A percentile compares a stretch with the other conserved stretches of the same genome.
phyloP scores from a whole-genome alignment of 2,329 filamentous ascomycete genomes.

The Conoideocrella luteorostrata region DNA sequence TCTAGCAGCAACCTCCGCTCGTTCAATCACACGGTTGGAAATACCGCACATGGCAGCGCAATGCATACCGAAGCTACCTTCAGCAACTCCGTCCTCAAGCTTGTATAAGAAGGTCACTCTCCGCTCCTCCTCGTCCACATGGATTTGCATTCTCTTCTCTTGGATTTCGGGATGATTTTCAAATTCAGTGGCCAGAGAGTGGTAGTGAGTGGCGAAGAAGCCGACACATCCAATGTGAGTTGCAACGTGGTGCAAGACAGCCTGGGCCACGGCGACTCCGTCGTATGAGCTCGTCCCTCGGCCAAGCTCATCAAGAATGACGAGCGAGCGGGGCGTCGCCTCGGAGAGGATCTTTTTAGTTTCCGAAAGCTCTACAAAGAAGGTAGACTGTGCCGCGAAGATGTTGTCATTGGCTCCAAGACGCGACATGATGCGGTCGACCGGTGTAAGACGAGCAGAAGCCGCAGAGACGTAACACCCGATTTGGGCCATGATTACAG shows the following conservation, averaged over 20 bases:
- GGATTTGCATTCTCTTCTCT: slow-evolving; percentile 86
- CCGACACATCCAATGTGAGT: slow-evolving; percentile 89
- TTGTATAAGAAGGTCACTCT: slow-evolving; percentile 97
- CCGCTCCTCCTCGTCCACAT: slow-evolving; percentile 76
- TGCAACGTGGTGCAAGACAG: slow-evolving; percentile 92
- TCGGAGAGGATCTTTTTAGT: slow-evolving; percentile 97
- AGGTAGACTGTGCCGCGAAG: slow-evolving; percentile 94
- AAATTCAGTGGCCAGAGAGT: slow-evolving; percentile 88
- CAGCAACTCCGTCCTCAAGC: slow-evolving; percentile 85
- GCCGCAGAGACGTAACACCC: slow-evolving; percentile 85
- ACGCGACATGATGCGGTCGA: slow-evolving; percentile 97
- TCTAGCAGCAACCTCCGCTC: slow-evolving; percentile 79
- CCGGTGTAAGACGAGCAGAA: slow-evolving; percentile 77
- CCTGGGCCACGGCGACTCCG: slow-evolving; percentile 91
- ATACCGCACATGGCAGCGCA: slow-evolving; percentile 98
- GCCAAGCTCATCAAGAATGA: slow-evolving; percentile 94
- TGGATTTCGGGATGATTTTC: slow-evolving; percentile 80
- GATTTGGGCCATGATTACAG: slow-evolving; percentile 95
- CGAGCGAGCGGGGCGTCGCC: slow-evolving; percentile 86
- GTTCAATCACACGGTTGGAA: slow-evolving; percentile 69
- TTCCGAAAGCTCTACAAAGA: slow-evolving; percentile 95
- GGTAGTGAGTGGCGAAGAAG: slow-evolving; percentile 98
- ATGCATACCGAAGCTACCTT: slow-evolving; percentile 98
- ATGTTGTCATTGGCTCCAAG: slow-evolving; percentile 98
- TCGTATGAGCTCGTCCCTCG: slow-evolving; percentile 94